Evolutionary conservation across 1,284 basidiomycete genomes (phyloP).

Genomic region (Fomitopsis betulina): DNA sequence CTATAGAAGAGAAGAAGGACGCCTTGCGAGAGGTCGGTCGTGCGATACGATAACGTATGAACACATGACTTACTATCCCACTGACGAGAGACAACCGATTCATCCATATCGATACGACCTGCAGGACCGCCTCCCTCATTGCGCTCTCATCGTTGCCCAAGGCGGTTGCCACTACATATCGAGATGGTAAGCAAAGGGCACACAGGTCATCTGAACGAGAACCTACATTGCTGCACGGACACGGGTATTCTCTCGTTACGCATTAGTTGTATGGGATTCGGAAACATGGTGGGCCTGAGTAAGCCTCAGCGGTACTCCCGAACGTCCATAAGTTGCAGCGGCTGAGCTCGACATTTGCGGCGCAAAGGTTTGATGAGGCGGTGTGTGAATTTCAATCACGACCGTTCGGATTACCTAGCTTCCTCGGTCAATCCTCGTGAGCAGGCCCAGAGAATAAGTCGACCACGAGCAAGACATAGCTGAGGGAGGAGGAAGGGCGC

Average conservation of each 20-base stretch:
- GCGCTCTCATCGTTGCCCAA: slow-evolving; percentile 3
- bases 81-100: slow-evolving; percentile 10
- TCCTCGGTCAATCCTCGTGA: too few species aligned
- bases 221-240: background rate
- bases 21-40: slow-evolving; percentile 21
- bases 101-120: slow-evolving; percentile 10
- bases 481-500: too few species aligned
- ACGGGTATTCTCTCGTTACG: background rate
- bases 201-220: background rate
- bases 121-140: slow-evolving; percentile 7
- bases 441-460: too few species aligned
- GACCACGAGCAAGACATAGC: too few species aligned
- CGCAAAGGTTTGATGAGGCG: background rate
- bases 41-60: background rate
- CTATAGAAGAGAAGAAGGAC: slow-evolving; percentile 35
- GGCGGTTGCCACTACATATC: background rate
- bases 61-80: slow-evolving; percentile 6
- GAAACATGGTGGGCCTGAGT: background rate
- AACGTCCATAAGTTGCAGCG: background rate
- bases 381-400: background rate
- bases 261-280: background rate
- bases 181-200: background rate
- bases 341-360: background rate
- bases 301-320: background rate
- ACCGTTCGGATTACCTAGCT: too few species aligned